Percentiles rank a stretch among this genome's conserved stretches.
These are phyloP conservation scores for Blastomyces gilchristii DNA, from an alignment of 2,329 filamentous ascomycete species.

Conservation along the genomic window DNA sequence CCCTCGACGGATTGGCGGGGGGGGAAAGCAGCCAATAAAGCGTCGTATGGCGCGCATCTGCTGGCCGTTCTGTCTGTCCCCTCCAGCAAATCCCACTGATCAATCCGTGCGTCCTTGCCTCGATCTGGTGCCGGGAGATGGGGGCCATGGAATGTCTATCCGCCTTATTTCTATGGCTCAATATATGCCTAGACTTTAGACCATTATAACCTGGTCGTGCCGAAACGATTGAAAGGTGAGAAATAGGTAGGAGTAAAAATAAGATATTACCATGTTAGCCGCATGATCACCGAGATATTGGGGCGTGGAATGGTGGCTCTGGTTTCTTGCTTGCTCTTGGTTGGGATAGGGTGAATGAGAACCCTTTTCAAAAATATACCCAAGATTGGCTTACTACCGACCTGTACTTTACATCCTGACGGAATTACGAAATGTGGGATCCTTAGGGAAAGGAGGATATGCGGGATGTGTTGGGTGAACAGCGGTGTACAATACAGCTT, in stretches of 20 bases:
- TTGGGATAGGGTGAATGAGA: background rate
- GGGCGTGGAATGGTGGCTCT: background rate
- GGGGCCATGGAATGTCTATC: background rate
- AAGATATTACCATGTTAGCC: background rate
- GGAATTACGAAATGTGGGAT: background rate
- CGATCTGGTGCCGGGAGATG: background rate
- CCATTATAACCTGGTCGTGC: background rate
- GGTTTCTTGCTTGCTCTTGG: background rate
- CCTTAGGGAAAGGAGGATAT: background rate
- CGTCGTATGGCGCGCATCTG: background rate
- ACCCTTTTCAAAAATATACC: background rate
- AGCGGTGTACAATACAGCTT: background rate
- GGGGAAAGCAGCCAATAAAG: background rate
- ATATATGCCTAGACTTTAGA: background rate
- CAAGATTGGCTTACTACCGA: background rate
- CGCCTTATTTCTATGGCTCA: background rate
- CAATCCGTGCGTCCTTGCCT: background rate
- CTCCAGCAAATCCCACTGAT: conserved; percentile 4
- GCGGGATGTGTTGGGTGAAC: conserved; percentile 3
- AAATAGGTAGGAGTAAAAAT: background rate
- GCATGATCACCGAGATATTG: background rate
- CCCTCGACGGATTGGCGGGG: background rate
- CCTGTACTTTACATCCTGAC: background rate
- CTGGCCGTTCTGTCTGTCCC: background rate
- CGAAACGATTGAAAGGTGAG: background rate